These are phyloP conservation scores for Peronosclerospora sorghi DNA, from an alignment of 352 stramenopile genomes.

Conservation along the genomic window DNA sequence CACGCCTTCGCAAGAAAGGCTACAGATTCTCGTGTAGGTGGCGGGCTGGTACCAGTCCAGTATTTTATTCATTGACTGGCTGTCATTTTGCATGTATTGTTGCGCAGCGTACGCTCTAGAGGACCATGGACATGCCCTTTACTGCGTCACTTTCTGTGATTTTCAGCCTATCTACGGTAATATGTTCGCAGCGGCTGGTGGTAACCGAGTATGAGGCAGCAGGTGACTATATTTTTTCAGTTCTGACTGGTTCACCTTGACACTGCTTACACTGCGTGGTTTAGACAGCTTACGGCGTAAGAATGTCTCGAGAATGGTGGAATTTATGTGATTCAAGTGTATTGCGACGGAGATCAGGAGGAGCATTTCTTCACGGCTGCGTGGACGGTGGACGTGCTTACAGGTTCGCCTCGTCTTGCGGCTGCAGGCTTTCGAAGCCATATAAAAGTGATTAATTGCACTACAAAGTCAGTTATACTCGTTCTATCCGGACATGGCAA, in stretches of 20 bases:
- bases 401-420: conserved; percentile 57
- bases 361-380: too few relatives aligned
- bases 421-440: conserved; percentile 57
- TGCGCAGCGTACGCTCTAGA: conserved; percentile 48
- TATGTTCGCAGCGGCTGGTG: too few relatives aligned
- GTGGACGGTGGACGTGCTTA: too few relatives aligned
- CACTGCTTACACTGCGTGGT: too few relatives aligned
- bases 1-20: too few relatives aligned
- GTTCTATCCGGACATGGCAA: conserved; percentile 85
- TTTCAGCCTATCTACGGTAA: conserved; percentile 52
- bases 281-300: conserved; percentile 61
- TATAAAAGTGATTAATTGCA: conserved; percentile 79
- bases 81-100: not conserved
- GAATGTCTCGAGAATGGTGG: too few relatives aligned
- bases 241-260: too few relatives aligned
- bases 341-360: too few relatives aligned
- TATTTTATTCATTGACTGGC: conserved; percentile 1
- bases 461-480: conserved; percentile 63
- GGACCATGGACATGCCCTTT: conserved; percentile 63
- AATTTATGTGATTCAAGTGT: conserved; percentile 71
- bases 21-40: too few relatives aligned
- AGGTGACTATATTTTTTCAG: too few relatives aligned
- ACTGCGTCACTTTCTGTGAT: conserved; percentile 66
- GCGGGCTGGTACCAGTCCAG: too few relatives aligned
- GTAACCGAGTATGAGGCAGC: too few relatives aligned